Conservation (phyloP, 192 early-diverging fungal genomes). For the Mortierella hygrophila region DNA sequence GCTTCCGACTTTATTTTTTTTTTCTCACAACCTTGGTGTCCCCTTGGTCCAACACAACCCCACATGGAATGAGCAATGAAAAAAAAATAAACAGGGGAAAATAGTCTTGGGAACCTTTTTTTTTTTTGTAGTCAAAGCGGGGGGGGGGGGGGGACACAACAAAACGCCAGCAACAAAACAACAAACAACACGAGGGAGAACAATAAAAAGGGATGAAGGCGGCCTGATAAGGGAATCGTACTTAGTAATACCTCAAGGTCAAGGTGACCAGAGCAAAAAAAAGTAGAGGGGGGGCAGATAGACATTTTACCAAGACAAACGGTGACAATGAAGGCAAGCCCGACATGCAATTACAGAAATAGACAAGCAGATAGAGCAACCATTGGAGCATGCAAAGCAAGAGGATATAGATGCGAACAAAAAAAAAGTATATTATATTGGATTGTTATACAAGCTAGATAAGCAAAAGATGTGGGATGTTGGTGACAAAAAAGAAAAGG, state of each 20-base stretch:
- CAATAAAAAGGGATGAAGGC: too few species aligned
- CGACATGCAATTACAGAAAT: not conserved
- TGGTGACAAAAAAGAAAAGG: not conserved
- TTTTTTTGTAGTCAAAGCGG: not conserved
- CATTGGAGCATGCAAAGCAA: too few species aligned
- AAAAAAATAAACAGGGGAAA: not conserved
- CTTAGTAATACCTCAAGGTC: not conserved
- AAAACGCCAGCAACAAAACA: not conserved
- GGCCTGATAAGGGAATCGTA: not conserved
- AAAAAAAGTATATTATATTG: not conserved
- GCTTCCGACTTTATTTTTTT: not conserved
- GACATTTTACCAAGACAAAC: not conserved
- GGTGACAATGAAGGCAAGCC: not conserved
- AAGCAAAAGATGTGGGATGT: not conserved
- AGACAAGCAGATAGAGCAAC: not conserved
- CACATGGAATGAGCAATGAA: not conserved
- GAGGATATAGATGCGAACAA: not conserved
- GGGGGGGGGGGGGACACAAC: not conserved
- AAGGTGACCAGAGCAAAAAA: not conserved
- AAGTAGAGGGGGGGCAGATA: not conserved
- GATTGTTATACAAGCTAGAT: conserved; percentile 6
- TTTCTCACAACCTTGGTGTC: not conserved
- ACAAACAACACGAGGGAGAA: conserved; percentile 1
- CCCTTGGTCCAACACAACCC: not conserved
- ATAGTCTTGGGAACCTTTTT: not conserved